A percentile compares a stretch with the other conserved stretches of the same genome.
Conservation (phyloP, 208 protist species). For the Wallacemonas sp. region DNA sequence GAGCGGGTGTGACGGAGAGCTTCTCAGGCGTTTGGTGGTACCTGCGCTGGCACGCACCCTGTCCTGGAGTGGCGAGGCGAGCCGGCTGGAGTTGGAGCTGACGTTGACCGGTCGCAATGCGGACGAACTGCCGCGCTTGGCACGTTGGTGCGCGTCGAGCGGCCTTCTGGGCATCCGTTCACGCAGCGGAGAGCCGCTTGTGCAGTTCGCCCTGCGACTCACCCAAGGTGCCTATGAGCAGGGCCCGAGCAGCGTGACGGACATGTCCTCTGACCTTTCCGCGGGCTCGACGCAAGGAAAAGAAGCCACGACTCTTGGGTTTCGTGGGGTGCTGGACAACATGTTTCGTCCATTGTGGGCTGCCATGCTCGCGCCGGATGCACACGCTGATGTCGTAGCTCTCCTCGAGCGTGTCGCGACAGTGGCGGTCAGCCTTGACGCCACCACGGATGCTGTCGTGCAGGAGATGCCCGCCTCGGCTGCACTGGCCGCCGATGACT, state of each 20-base stretch:
- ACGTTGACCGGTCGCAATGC: conserved; percentile 48
- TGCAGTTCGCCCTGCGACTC: conserved; percentile 52
- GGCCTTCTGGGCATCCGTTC: conserved; percentile 39
- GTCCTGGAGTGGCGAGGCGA: conserved; percentile 17
- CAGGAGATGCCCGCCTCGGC: conserved; percentile 36
- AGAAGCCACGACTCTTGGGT: conserved; percentile 39
- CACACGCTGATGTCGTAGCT: conserved; percentile 81
- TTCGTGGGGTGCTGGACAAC: conserved; percentile 93
- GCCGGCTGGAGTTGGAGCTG: conserved; percentile 71
- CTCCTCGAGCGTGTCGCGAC: conserved; percentile 92
- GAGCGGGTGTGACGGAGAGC: conserved; percentile 38
- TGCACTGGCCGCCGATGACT: conserved; percentile 10
- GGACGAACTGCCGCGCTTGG: conserved; percentile 59
- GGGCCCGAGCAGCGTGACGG: background rate
- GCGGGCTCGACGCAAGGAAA: no score
- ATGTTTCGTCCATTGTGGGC: conserved; percentile 98
- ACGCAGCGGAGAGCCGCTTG: background rate
- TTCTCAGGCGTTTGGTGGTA: conserved; percentile 49
- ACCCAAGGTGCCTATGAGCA: conserved; percentile 55
- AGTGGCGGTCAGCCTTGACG: conserved; percentile 68
- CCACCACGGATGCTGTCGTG: conserved; percentile 11
- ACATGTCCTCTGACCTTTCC: no score
- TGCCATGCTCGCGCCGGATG: conserved; percentile 79
- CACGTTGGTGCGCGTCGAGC: conserved; percentile 57
- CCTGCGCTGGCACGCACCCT: conserved; percentile 42